Conservation (phyloP, 345 rosid species). For the Citrus australasica region DNA sequence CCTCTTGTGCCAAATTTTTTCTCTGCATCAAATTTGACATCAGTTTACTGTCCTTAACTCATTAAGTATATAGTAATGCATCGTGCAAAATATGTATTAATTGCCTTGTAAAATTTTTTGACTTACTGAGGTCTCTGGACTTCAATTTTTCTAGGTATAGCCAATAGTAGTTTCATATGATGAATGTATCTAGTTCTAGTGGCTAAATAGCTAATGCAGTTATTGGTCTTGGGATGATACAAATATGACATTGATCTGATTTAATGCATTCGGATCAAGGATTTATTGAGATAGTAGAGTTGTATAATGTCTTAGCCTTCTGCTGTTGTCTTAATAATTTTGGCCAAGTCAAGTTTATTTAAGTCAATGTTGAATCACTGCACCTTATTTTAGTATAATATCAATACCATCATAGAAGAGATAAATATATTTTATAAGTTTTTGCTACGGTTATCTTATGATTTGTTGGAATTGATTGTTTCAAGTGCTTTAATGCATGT, state of each 20-base stretch:
- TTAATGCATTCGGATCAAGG: neutral
- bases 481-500: neutral
- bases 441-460: neutral
- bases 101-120: neutral
- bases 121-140: neutral
- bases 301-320: neutral
- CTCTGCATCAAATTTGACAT: slow-evolving; percentile 40
- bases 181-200: neutral
- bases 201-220: neutral
- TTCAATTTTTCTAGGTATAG: neutral
- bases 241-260: neutral
- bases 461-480: neutral
- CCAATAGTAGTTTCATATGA: neutral
- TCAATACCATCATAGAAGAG: neutral
- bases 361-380: neutral
- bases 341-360: neutral
- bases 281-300: neutral
- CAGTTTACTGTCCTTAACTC: neutral
- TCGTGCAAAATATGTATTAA: neutral
- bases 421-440: neutral
- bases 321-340: neutral
- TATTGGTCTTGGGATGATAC: neutral
- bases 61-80: neutral
- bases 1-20: slow-evolving; percentile 70
- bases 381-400: neutral